Evolutionary conservation across 2,329 filamentous ascomycete species (phyloP).

Genomic region (Simplicillium sp.): DNA sequence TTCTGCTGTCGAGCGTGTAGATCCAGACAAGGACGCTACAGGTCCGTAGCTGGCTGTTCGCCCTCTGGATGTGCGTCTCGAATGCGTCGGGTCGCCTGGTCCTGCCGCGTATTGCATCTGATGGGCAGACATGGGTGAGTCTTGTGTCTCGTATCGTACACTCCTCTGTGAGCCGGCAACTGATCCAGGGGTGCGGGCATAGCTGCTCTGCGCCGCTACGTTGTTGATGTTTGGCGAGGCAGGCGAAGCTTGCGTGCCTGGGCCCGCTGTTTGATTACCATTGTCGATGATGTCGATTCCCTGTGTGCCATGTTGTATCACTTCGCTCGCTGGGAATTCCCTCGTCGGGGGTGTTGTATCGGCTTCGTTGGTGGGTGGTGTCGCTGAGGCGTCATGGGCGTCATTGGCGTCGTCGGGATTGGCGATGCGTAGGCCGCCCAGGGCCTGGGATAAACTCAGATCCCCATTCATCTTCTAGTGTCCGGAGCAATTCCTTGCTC

Average conservation of each 20-base stretch:
- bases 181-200: neutral
- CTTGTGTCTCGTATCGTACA: neutral
- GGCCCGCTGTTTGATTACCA: neutral
- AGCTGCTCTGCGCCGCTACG: neutral
- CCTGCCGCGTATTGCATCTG: neutral
- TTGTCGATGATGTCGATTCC: neutral
- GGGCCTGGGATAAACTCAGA: conserved; percentile 80
- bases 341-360: neutral
- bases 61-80: neutral
- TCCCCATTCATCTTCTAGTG: conserved; percentile 71
- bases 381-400: conserved; percentile 14
- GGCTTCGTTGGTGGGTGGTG: conserved; percentile 9
- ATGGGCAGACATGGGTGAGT: neutral
- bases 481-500: conserved; percentile 7
- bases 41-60: neutral
- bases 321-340: neutral
- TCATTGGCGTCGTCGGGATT: conserved; percentile 73
- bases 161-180: neutral
- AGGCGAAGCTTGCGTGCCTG: neutral
- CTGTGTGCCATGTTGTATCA: neutral
- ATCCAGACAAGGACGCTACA: conserved; percentile 28
- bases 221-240: neutral
- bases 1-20: conserved; percentile 35
- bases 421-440: conserved; percentile 91
- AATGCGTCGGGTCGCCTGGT: neutral